Percentiles rank a stretch among this genome's conserved stretches.
These are phyloP conservation scores for Heritiera littoralis DNA, from an alignment of 345 rosid species.

Conservation along the genomic window DNA sequence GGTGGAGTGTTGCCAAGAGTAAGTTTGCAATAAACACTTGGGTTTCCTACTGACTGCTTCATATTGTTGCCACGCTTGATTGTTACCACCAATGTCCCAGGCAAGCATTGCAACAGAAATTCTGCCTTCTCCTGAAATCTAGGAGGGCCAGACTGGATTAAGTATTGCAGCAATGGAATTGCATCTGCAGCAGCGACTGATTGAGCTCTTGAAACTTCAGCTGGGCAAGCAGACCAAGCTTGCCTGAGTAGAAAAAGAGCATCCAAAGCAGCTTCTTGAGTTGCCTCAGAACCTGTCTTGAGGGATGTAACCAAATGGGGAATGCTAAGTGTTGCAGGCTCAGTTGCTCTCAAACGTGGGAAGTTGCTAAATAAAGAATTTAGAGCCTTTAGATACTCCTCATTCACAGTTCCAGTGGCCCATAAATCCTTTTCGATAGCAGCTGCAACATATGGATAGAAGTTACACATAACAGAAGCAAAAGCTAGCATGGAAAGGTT, in stretches of 20 bases:
- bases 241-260: conserved; percentile 93
- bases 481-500: conserved; percentile 5
- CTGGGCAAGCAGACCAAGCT: conserved; percentile 99
- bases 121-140: conserved; percentile 99
- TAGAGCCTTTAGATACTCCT: conserved; percentile 91
- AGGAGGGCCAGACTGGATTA: conserved; percentile 98
- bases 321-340: conserved; percentile 97
- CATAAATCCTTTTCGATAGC: conserved; percentile 97
- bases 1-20: conserved; percentile 88
- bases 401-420: conserved; percentile 95
- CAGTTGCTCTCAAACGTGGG: conserved; percentile 95
- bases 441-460: conserved; percentile 55
- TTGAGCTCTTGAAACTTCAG: conserved; percentile 94
- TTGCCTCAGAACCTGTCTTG: conserved; percentile 90
- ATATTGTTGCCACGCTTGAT: conserved; percentile 96
- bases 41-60: conserved; percentile 98
- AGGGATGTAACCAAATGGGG: conserved; percentile 94
- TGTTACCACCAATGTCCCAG: conserved; percentile 87
- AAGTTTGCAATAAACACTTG: conserved; percentile 89
- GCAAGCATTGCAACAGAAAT: conserved; percentile 92
- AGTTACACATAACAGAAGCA: conserved; percentile 13
- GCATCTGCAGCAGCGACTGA: conserved; percentile 99
- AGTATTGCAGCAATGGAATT: conserved; percentile 87
- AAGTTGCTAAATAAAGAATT: conserved; percentile 90
- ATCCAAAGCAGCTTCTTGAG: conserved; percentile 98